phyloP scores from a whole-genome alignment of 2,329 filamentous ascomycete species.

The Scedosporium boydii region DNA sequence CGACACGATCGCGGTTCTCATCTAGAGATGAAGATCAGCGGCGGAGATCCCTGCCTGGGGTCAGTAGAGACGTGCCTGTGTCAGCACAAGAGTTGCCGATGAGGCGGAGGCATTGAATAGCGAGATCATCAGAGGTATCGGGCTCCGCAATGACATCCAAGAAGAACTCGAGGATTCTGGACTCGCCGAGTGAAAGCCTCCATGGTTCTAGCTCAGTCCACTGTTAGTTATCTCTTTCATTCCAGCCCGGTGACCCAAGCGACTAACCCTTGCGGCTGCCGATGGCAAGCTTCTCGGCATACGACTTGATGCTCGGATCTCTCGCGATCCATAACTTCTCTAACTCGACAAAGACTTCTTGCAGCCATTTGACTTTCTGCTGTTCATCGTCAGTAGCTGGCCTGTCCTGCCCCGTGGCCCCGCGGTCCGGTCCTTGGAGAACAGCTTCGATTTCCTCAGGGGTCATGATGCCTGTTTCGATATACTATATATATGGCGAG shows the following conservation, averaged over 20 bases:
- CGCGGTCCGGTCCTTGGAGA: slow-evolving; percentile 22
- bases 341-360: slow-evolving; percentile 27
- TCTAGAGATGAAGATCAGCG: slow-evolving; percentile 25
- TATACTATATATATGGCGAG: too few species aligned
- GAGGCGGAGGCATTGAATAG: slow-evolving; percentile 45
- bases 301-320: slow-evolving; percentile 1
- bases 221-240: background rate
- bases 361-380: slow-evolving; percentile 18
- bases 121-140: slow-evolving; percentile 30
- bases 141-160: slow-evolving; percentile 32
- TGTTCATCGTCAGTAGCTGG: background rate
- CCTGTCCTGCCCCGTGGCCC: slow-evolving; percentile 7
- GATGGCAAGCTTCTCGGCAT: slow-evolving; percentile 44
- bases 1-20: slow-evolving; percentile 47
- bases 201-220: slow-evolving; percentile 34
- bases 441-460: slow-evolving; percentile 27
- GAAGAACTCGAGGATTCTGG: slow-evolving; percentile 48
- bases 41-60: background rate
- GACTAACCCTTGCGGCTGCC: slow-evolving; percentile 42
- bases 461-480: slow-evolving; percentile 16
- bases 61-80: slow-evolving; percentile 28
- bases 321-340: slow-evolving; percentile 30
- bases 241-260: background rate
- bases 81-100: slow-evolving; percentile 56
- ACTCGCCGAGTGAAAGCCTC: slow-evolving; percentile 46